These are phyloP conservation scores for Exophiala viscosa DNA, from an alignment of 2,329 filamentous ascomycete genomes.

Conservation along the genomic window DNA sequence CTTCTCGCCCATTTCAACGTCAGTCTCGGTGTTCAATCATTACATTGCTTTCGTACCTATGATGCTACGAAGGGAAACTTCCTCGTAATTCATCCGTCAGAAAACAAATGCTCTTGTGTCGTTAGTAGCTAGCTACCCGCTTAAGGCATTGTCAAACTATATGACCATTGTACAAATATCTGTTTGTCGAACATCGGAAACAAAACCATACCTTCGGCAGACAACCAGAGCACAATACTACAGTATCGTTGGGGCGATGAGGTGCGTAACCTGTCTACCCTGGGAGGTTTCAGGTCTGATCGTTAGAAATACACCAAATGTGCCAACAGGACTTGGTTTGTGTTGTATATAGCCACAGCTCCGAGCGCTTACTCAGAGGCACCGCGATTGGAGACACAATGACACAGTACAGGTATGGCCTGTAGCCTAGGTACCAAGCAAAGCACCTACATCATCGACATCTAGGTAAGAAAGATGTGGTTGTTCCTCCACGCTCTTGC, in stretches of 20 bases:
- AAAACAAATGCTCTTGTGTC: neutral
- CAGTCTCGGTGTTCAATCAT: slow-evolving; percentile 8
- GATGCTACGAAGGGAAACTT: slow-evolving; percentile 28
- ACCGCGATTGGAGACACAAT: no score
- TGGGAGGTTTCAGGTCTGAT: neutral
- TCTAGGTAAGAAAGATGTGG: no score
- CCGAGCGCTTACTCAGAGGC: no score
- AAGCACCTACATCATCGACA: no score
- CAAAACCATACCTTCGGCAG: slow-evolving; percentile 20
- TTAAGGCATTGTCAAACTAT: slow-evolving; percentile 23
- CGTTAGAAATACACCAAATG: neutral
- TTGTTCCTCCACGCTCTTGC: no score
- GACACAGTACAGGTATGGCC: no score
- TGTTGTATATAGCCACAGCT: no score
- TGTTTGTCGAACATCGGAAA: slow-evolving; percentile 20
- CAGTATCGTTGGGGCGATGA: neutral
- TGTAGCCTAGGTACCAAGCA: no score
- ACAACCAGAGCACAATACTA: slow-evolving; percentile 17
- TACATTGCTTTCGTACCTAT: slow-evolving; percentile 25
- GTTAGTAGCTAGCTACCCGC: slow-evolving; percentile 2
- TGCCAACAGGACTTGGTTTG: slow-evolving; percentile 10
- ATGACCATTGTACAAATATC: slow-evolving; percentile 30
- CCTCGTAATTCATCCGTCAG: slow-evolving; percentile 29
- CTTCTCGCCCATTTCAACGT: slow-evolving; percentile 13
- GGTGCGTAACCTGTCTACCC: neutral